Percentiles rank a stretch among this genome's conserved stretches.
Evolutionary conservation across 805 yeast species (phyloP).

Genomic region (Schwanniomyces pseudopolymorphus): DNA sequence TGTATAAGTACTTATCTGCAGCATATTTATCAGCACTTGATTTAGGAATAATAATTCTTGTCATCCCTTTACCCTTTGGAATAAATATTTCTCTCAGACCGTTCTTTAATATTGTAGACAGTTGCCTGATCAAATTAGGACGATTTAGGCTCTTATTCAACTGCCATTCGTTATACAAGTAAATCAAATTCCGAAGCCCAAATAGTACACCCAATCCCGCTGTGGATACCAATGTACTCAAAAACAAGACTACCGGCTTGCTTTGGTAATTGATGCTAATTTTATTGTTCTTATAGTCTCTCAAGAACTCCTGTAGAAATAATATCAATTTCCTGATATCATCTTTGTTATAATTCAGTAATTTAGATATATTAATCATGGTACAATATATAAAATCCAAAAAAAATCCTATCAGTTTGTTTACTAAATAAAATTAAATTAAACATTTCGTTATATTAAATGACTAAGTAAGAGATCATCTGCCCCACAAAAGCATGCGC

Average conservation of each 20-base stretch:
- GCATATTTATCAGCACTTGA: constrained; percentile 52
- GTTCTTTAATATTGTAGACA: constrained; percentile 41
- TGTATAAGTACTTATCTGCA: constrained; percentile 54
- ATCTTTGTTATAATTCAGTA: constrained; percentile 29
- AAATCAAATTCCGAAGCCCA: constrained; percentile 27
- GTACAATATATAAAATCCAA: not conserved
- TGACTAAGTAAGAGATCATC: not conserved
- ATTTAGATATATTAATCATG: constrained; percentile 36
- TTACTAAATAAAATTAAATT: not conserved
- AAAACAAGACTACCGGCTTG: constrained; percentile 42
- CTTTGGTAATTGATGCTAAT: constrained; percentile 41
- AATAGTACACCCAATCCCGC: constrained; percentile 40
- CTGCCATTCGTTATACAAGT: constrained; percentile 29
- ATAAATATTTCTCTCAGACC: constrained; percentile 49
- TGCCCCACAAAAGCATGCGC: not conserved
- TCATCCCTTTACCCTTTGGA: constrained; percentile 40
- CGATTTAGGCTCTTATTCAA: constrained; percentile 24
- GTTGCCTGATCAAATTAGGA: constrained; percentile 40
- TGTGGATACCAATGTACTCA: constrained; percentile 39
- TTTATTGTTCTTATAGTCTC: constrained; percentile 33
- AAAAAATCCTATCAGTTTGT: not conserved
- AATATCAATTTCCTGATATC: constrained; percentile 34
- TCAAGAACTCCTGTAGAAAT: constrained; percentile 35
- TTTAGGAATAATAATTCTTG: constrained; percentile 46
- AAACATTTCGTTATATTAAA: not conserved